Percentiles rank a stretch among this genome's conserved stretches.
Conservation (phyloP, 306 rosid genomes). For the Leucaena leucocephala region DNA sequence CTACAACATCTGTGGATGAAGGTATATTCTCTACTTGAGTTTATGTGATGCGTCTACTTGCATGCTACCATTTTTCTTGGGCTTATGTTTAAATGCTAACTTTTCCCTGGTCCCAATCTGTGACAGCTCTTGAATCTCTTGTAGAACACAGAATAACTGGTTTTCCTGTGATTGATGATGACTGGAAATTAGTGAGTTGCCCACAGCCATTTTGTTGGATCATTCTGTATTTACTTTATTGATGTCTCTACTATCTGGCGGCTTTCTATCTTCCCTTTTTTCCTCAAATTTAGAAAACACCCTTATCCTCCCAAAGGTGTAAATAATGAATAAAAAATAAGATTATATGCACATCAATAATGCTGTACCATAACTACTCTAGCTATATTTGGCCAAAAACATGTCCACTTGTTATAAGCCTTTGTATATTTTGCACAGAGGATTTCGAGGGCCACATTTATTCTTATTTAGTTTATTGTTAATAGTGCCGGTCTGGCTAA, state of each 20-base stretch:
- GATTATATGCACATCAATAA: not conserved
- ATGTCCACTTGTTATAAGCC: not conserved
- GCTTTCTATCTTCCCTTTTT: not conserved
- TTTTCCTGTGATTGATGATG: conserved; percentile 85
- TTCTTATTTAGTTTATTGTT: conserved; percentile 17
- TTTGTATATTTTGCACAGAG: not conserved
- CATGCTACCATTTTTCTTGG: not conserved
- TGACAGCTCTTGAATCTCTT: conserved; percentile 80
- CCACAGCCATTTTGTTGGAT: conserved; percentile 5
- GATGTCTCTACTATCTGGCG: not conserved
- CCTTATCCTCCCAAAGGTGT: not conserved
- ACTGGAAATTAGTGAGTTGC: conserved; percentile 83
- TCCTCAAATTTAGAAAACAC: not conserved
- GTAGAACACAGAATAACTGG: conserved; percentile 94
- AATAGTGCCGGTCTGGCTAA: conserved; percentile 15
- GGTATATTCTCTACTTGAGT: conserved; percentile 49
- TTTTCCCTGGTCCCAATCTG: conserved; percentile 32
- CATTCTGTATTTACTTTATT: conserved; percentile 5
- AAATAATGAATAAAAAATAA: not conserved
- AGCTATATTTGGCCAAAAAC: not conserved
- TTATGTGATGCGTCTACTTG: conserved; percentile 10
- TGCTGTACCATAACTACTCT: not conserved
- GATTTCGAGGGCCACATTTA: not conserved
- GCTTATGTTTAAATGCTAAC: conserved; percentile 23
- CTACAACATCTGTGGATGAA: conserved; percentile 89